Conservation (phyloP, 345 rosid genomes). For the Euphorbia pulcherrima region DNA sequence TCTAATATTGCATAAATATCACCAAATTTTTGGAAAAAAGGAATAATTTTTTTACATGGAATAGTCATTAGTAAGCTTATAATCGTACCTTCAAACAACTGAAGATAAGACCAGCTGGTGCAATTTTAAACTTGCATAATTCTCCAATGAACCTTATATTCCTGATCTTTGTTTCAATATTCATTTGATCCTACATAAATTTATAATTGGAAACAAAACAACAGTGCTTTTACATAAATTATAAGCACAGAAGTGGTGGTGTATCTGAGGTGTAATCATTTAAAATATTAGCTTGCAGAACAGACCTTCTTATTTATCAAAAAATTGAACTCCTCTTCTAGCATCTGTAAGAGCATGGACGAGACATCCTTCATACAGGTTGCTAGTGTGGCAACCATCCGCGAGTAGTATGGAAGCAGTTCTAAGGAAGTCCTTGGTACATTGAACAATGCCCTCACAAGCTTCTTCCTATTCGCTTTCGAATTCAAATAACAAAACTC, state of each 20-base stretch:
- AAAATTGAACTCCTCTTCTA: conserved; percentile 97
- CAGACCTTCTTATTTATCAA: conserved; percentile 87
- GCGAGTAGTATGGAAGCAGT: conserved; percentile 89
- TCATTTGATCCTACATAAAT: conserved; percentile 94
- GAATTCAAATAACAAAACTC: conserved; percentile 96
- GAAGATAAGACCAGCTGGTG: conserved; percentile 76
- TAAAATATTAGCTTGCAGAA: background rate
- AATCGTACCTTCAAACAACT: conserved; percentile 84
- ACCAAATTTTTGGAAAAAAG: background rate
- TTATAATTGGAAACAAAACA: conserved; percentile 8
- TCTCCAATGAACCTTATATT: conserved; percentile 98
- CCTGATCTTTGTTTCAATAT: conserved; percentile 92
- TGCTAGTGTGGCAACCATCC: conserved; percentile 92
- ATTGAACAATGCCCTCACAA: conserved; percentile 86
- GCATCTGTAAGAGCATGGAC: conserved; percentile 78
- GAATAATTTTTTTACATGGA: too few relatives aligned
- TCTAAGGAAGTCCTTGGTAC: conserved; percentile 98
- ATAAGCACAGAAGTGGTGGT: too few relatives aligned
- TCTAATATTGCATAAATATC: background rate
- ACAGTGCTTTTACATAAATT: conserved; percentile 8
- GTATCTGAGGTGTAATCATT: too few relatives aligned
- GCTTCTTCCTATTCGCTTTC: conserved; percentile 89
- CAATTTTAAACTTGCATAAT: conserved; percentile 91
- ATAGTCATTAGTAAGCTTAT: background rate
- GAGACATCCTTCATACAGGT: conserved; percentile 96